phyloP scores from a whole-genome alignment of 441 rosid species.

The Daphne laureola region DNA sequence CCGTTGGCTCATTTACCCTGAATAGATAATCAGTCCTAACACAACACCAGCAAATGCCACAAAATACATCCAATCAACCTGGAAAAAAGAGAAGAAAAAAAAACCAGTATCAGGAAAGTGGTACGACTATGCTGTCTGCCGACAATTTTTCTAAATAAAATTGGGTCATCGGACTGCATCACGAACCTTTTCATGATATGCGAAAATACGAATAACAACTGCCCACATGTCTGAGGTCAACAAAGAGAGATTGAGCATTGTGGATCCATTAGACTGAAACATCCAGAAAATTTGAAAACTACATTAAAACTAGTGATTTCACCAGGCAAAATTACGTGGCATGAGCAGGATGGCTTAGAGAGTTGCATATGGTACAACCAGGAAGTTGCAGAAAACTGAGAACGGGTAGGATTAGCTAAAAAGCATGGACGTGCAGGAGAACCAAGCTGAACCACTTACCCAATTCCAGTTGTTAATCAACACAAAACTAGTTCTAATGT shows the following conservation, averaged over 20 bases:
- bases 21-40: constrained; percentile 53
- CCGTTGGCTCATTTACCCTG: constrained; percentile 32
- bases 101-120: constrained; percentile 1
- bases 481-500: no score
- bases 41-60: constrained; percentile 59
- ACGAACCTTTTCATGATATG: constrained; percentile 73
- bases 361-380: no score
- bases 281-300: not conserved
- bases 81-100: not conserved
- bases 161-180: not conserved
- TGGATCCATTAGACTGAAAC: constrained; percentile 47
- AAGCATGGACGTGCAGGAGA: no score
- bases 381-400: no score
- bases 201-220: constrained; percentile 59
- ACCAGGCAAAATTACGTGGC: no score
- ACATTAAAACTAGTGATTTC: no score
- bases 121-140: no score
- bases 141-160: no score
- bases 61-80: constrained; percentile 82
- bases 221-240: constrained; percentile 87
- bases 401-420: no score
- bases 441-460: no score
- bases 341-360: not conserved
- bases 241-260: constrained; percentile 68
- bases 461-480: no score